Conservation (phyloP, 345 rosid genomes). For the Salix dunnii region DNA sequence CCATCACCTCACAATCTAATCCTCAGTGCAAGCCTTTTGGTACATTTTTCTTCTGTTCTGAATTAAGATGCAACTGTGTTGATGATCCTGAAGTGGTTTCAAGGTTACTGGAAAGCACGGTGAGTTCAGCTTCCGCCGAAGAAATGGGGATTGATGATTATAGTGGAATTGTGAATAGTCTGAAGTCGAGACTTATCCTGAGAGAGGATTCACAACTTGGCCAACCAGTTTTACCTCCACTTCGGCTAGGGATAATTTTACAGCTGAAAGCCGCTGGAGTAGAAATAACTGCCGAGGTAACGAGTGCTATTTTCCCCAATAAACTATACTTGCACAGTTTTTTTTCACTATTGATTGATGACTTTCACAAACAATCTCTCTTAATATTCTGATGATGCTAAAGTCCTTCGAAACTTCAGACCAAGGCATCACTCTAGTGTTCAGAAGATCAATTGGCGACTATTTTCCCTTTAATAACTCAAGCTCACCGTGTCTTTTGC, state of each 20-base stretch:
- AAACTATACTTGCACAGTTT: background rate
- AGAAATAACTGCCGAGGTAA: constrained; percentile 25
- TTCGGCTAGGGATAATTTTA: constrained; percentile 19
- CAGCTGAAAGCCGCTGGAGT: constrained; percentile 36
- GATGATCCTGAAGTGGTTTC: constrained; percentile 44
- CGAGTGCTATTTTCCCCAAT: background rate
- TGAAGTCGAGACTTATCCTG: constrained; percentile 10
- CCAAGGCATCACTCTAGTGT: background rate
- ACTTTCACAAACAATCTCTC: background rate
- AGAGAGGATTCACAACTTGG: constrained; percentile 17
- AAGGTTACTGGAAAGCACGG: constrained; percentile 13
- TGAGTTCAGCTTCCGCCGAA: constrained; percentile 12
- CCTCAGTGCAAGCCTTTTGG: constrained; percentile 52
- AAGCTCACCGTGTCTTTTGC: background rate
- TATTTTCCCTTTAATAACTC: background rate
- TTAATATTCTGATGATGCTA: background rate
- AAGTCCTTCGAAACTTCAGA: background rate
- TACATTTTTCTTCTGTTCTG: constrained; percentile 44
- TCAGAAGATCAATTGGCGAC: background rate
- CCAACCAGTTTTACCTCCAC: background rate
- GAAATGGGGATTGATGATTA: constrained; percentile 24
- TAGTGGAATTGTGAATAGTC: background rate
- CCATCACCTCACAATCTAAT: background rate
- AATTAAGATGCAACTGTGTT: constrained; percentile 34
- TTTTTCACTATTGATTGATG: background rate